Percentiles rank a stretch among this genome's conserved stretches.
These are phyloP conservation scores for Cnidoscolus chayamansa DNA, from an alignment of 441 rosid genomes.

Conservation along the genomic window DNA sequence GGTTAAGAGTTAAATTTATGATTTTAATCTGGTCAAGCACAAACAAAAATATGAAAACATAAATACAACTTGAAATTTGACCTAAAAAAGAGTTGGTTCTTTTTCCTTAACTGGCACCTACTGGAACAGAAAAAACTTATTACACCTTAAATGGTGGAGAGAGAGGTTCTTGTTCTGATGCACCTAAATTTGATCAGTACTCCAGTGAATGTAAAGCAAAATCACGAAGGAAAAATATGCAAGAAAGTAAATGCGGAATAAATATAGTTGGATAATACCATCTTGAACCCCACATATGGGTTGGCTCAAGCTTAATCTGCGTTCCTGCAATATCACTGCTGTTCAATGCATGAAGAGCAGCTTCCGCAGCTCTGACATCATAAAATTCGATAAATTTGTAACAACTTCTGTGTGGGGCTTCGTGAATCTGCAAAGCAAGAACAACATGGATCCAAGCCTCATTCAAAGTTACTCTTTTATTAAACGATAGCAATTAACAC, in stretches of 20 bases:
- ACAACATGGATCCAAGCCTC: conserved; percentile 15
- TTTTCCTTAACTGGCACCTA: neutral
- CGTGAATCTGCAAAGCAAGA: conserved; percentile 41
- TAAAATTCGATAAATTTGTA: conserved; percentile 53
- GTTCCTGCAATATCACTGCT: conserved; percentile 47
- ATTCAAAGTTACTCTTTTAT: neutral
- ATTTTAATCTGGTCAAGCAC: neutral
- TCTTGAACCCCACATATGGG: conserved; percentile 38
- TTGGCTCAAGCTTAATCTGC: conserved; percentile 48
- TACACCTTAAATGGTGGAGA: neutral
- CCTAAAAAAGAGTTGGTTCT: neutral
- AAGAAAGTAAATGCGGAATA: conserved; percentile 13
- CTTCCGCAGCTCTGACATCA: conserved; percentile 61
- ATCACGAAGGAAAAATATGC: neutral
- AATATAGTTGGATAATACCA: conserved; percentile 22
- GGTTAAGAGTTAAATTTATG: neutral
- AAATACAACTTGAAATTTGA: neutral
- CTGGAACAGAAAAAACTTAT: neutral
- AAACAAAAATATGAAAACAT: neutral
- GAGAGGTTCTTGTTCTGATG: neutral
- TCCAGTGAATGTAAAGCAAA: conserved; percentile 5
- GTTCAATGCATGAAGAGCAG: conserved; percentile 46
- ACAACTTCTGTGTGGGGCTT: conserved; percentile 42
- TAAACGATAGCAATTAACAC: conserved; percentile 5
- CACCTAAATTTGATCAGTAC: conserved; percentile 15